Evolutionary conservation across 306 rosid species (phyloP).

Genomic region (Mucuna pruriens): DNA sequence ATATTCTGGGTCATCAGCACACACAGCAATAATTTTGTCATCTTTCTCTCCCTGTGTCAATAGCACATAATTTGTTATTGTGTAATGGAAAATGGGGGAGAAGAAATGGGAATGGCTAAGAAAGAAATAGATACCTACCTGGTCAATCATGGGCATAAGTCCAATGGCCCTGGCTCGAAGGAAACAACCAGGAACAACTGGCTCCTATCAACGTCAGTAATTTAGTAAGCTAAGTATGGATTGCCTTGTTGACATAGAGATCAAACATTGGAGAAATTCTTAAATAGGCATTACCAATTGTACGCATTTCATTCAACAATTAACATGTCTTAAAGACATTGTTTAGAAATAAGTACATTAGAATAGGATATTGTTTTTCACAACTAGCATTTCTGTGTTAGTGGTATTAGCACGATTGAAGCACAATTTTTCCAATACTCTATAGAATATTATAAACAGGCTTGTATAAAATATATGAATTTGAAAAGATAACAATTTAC

Average conservation of each 20-base stretch:
- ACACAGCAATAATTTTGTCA: constrained; percentile 97
- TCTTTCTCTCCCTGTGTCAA: constrained; percentile 92
- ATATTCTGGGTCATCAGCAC: constrained; percentile 98
- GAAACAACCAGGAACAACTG: constrained; percentile 92
- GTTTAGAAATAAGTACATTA: background rate
- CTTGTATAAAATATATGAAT: background rate
- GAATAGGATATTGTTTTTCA: background rate
- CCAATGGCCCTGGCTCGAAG: constrained; percentile 94
- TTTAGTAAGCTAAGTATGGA: background rate
- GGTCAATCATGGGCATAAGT: constrained; percentile 99
- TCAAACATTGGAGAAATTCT: background rate
- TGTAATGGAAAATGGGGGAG: background rate
- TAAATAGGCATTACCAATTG: background rate
- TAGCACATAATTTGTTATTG: constrained; percentile 1
- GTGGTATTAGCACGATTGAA: background rate
- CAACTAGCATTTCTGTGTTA: background rate
- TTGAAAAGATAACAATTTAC: constrained; percentile 47
- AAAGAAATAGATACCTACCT: constrained; percentile 67
- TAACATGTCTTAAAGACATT: background rate
- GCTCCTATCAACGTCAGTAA: constrained; percentile 65
- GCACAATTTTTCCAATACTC: background rate
- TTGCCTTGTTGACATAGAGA: background rate
- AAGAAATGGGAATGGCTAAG: background rate
- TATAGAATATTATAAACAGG: background rate
- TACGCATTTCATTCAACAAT: background rate